Base-by-base conservation (phyloP, 192 early-diverging fungal species). In the Linderina pennispora region DNA sequence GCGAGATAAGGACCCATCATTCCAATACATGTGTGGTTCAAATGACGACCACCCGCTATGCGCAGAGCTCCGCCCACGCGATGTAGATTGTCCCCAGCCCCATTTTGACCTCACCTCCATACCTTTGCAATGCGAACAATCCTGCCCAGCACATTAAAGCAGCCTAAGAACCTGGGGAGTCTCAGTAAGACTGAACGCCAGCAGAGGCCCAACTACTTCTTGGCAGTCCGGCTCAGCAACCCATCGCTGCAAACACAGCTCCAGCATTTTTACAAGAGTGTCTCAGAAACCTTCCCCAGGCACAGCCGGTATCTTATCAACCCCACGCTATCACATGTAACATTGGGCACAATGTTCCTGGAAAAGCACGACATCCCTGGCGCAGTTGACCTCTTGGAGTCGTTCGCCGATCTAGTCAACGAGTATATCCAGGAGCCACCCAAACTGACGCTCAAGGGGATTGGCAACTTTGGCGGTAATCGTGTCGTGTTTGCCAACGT, bases 181-280 rank as follows among this genome's bases (percentile, higher is more conserved):
- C n/a, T n/a, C n/a, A n/a, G n/a, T n/a, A n/a, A n/a, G n/a, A n/a
- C n/a, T n/a, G n/a, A n/a, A n/a, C n/a, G n/a, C n/a, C n/a, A n/a
- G n/a, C n/a, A n/a, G n/a, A 40, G 44, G 19, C 40, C 42, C 32
- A 53, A 53, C 50, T 53, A 44, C 36, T 38, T 37, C 9, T 21
- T 53, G 22, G 31, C 50, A 14, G 33, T 53, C 20, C 33, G 42
- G 21, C 50, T 53, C 4, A 21, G 19, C 8, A 23, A 53, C 35
- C 0, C 28, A 15, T 14, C 14, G 16, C 21, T 53, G 24, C 36
- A 44, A 22, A 7, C 43, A 16, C 42, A 31, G 2, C 23, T 53
- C 24, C n/a, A 23, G 10, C 21, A 39, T 1, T 44, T 53, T 35
- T 11, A 23, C 25, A 25, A 36, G 4, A 15, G 37, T 19, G 50